Base-by-base conservation (phyloP, 805 yeast species). In the Starmera quercuum region DNA sequence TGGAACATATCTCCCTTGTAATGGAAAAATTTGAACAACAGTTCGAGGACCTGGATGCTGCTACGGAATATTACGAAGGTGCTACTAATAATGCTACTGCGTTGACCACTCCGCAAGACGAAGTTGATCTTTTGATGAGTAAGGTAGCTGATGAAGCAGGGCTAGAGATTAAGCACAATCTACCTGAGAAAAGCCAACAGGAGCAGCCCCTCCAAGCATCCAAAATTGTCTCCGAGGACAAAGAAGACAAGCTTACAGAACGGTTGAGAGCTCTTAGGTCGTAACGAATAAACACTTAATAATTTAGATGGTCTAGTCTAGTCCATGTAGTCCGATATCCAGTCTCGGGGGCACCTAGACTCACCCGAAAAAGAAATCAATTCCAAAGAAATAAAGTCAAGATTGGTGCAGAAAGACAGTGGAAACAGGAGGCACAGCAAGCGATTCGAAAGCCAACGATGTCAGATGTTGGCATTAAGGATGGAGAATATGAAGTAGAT, bases 131-230 rank as follows among this genome's bases (percentile, higher is more conserved):
- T 39, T 65, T 90, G 52, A 73, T 90, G 83, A 86, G 71, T 51
- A 86, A 84, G 56, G 88, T 92, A 12, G 97, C 97, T 0, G 97
- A 90, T 54, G 97, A 90, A 54, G 97, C 96, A 1, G 99, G 98
- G 3, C 66, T 92, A 28, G 97, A 92, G 54, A 68, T 88, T 65
- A 79, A 80, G 48, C 97, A 88, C 48, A 81, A 85, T 32, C 74
- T 94, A 41, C 68, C 63, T 12, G 58, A 64, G 19, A 66, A 65
- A 20, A 47, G 57, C 4, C 56, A 64, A 6, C 73, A 74, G 30
- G 83, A 75, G 40, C 75, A 86, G 12, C 64, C 75, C 2, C 70
- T 67, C 10, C 47, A 68, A 3, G 61, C 68, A 6, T 56, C 61
- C 9, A 47, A 68, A 12, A 45, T 46, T 4, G 67, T 69, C 20